A percentile compares a stretch with the other conserved stretches of the same genome.
phyloP scores from a whole-genome alignment of 108 stramenopile species.

The Fistulifera pelliculosa region DNA sequence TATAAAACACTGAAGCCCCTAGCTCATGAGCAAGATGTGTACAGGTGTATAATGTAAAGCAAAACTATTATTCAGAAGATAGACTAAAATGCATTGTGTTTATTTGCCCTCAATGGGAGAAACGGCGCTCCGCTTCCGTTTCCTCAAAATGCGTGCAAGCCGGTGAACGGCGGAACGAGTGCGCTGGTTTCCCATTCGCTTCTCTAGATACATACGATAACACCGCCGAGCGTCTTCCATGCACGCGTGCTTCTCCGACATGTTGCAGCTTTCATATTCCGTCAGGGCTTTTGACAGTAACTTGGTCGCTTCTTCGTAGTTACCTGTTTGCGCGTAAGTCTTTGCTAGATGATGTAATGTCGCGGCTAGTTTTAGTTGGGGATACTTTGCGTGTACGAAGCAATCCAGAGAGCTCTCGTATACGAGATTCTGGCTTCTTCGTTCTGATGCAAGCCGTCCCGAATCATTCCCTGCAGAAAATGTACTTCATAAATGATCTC shows the following conservation, averaged over 20 bases:
- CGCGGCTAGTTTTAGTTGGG: not conserved
- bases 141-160: no score
- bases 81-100: no score
- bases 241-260: slow-evolving; percentile 9
- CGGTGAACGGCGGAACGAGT: no score
- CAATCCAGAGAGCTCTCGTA: slow-evolving; percentile 11
- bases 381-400: not conserved
- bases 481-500: not conserved
- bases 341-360: slow-evolving; percentile 8
- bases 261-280: not conserved
- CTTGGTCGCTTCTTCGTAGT: slow-evolving; percentile 5
- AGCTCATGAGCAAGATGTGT: no score
- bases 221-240: not conserved
- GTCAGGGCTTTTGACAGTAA: slow-evolving; percentile 8
- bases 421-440: slow-evolving; percentile 1
- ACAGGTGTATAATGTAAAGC: no score
- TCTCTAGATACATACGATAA: no score
- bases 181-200: no score
- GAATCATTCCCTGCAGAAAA: not conserved
- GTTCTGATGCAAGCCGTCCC: not conserved
- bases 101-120: no score
- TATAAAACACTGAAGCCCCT: no score
- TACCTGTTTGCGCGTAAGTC: slow-evolving; percentile 1
- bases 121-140: no score
- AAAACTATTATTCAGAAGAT: no score